Conservation (phyloP, 768 basidiomycete species). For the Leccinum arenicola region DNA sequence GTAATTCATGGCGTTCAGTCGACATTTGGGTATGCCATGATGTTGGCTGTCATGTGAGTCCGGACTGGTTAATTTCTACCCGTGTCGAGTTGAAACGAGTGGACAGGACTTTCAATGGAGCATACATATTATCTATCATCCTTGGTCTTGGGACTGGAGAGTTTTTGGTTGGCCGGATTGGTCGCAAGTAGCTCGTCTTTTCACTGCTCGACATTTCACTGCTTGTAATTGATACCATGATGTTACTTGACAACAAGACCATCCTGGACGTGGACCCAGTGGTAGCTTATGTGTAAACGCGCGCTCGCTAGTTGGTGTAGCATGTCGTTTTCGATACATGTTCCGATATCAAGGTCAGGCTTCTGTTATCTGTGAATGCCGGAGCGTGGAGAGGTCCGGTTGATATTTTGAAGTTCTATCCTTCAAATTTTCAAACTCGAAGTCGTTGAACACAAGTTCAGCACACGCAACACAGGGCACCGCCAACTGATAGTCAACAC, state of each 20-base stretch:
- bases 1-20: slow-evolving; percentile 60
- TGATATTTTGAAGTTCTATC: neutral
- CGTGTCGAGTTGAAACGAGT: slow-evolving; percentile 6
- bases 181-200: slow-evolving; percentile 12
- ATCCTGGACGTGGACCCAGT: neutral
- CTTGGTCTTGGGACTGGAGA: slow-evolving; percentile 75
- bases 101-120: slow-evolving; percentile 79
- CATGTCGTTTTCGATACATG: neutral
- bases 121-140: slow-evolving; percentile 71
- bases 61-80: neutral
- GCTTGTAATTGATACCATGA: neutral
- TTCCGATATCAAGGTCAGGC: too few species aligned
- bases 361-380: neutral
- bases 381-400: neutral
- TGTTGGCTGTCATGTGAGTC: slow-evolving; percentile 79
- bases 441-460: neutral
- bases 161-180: slow-evolving; percentile 61
- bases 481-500: too few species aligned
- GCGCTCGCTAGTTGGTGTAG: neutral
- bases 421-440: neutral
- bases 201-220: neutral
- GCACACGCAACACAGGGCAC: neutral
- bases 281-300: neutral
- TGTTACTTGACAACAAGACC: neutral
- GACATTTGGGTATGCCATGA: slow-evolving; percentile 63